phyloP scores from a whole-genome alignment of 2,329 filamentous ascomycete species.

The Fusarium globosum region DNA sequence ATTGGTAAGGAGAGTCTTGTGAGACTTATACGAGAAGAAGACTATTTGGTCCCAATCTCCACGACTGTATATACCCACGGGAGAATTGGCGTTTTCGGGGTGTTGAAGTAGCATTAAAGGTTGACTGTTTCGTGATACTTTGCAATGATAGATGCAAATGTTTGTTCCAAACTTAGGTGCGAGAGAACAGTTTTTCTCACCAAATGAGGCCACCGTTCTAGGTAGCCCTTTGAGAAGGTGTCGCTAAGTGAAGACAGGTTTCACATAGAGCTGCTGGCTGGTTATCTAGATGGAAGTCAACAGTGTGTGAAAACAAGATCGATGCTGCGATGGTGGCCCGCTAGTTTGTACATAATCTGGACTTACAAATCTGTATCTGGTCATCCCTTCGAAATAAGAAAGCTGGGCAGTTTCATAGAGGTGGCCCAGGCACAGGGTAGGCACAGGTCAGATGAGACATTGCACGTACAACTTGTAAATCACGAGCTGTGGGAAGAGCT shows the following conservation, averaged over 20 bases:
- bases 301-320: background rate
- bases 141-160: background rate
- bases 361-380: background rate
- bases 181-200: background rate
- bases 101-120: constrained; percentile 5
- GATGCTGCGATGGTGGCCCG: background rate
- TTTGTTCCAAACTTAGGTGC: background rate
- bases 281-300: background rate
- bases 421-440: background rate
- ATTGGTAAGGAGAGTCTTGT: background rate
- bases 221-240: background rate
- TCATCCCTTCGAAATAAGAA: background rate
- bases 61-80: constrained; percentile 44
- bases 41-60: constrained; percentile 24
- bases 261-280: background rate
- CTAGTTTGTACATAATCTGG: background rate
- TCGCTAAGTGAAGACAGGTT: background rate
- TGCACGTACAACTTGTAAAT: background rate
- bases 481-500: background rate
- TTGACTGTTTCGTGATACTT: constrained; percentile 13
- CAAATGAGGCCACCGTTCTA: too few relatives aligned
- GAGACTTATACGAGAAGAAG: constrained; percentile 15
- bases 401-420: background rate
- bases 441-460: background rate
- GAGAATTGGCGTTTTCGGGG: constrained; percentile 36